Conservation (phyloP, 139 green algal genomes). For the Chlorella sp. region DNA sequence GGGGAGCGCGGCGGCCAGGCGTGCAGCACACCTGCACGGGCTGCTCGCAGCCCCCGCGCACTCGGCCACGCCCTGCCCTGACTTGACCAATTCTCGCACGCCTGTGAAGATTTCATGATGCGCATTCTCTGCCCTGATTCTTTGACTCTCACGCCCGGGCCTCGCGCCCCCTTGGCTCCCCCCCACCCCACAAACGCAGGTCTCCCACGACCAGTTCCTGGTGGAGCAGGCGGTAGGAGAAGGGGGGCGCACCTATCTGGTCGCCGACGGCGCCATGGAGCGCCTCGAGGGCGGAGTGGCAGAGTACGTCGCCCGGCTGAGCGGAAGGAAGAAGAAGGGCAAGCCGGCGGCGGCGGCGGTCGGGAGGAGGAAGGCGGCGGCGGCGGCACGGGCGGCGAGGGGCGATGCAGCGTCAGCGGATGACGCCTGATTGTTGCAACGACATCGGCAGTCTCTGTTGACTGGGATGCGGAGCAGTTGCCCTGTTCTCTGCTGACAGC, state of each 20-base stretch:
- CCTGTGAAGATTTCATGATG: not conserved
- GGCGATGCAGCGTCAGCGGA: no score
- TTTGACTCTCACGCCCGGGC: not conserved
- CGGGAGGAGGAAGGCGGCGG: no score
- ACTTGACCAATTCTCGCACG: not conserved
- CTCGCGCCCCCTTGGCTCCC: not conserved
- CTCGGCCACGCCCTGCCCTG: not conserved
- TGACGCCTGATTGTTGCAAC: no score
- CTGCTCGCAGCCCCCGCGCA: no score
- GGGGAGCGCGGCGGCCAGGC: not conserved
- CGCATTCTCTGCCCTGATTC: not conserved
- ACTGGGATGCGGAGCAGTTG: no score
- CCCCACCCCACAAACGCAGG: no score
- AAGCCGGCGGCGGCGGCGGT: not conserved
- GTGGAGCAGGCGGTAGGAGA: slow-evolving; percentile 25
- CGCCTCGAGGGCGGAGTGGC: slow-evolving; percentile 16
- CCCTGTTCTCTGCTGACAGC: no score
- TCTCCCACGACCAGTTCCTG: slow-evolving; percentile 17
- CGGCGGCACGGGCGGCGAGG: no score
- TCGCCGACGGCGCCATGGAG: slow-evolving; percentile 1
- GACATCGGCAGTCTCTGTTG: no score
- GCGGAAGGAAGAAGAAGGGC: slow-evolving; percentile 1
- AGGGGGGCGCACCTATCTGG: slow-evolving; percentile 10
- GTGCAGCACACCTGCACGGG: not conserved
- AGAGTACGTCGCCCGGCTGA: slow-evolving; percentile 28